These are phyloP conservation scores for Venturia asperata DNA, from an alignment of 2,329 filamentous ascomycete genomes.

Conservation along the genomic window DNA sequence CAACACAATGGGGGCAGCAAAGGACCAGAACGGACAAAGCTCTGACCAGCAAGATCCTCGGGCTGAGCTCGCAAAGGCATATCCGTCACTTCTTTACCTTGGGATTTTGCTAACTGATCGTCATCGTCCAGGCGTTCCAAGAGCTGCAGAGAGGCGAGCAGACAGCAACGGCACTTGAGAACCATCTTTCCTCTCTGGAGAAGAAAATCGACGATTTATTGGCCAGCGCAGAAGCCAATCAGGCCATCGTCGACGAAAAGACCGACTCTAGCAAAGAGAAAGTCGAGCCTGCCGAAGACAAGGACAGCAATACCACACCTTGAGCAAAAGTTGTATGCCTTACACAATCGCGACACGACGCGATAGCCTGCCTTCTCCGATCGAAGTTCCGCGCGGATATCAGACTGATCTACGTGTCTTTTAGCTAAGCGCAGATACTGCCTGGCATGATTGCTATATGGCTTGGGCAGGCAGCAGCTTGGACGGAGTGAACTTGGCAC, in stretches of 20 bases:
- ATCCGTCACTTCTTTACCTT: neutral
- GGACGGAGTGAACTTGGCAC: too few species aligned
- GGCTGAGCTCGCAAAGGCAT: conserved; percentile 11
- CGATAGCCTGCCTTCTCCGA: neutral
- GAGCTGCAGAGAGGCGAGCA: conserved; percentile 49
- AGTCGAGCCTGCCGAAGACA: neutral
- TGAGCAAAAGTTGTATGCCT: neutral
- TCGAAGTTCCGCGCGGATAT: too few species aligned
- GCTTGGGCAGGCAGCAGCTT: too few species aligned
- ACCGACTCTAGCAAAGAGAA: conserved; percentile 1
- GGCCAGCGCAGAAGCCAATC: conserved; percentile 40
- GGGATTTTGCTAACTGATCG: neutral
- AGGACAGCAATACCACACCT: neutral
- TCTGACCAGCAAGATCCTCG: neutral
- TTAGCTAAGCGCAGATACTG: too few species aligned
- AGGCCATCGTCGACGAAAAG: conserved; percentile 25
- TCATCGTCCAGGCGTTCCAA: conserved; percentile 39
- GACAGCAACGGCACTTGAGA: conserved; percentile 49
- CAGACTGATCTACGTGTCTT: too few species aligned
- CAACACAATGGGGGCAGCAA: conserved; percentile 22
- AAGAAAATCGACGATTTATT: conserved; percentile 48
- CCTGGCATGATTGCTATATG: too few species aligned
- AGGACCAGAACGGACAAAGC: conserved; percentile 26
- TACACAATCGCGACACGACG: neutral
- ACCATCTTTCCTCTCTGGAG: conserved; percentile 48